These are phyloP conservation scores for Sanghuangporus baumii DNA, from an alignment of 1,284 basidiomycete genomes.

Conservation along the genomic window DNA sequence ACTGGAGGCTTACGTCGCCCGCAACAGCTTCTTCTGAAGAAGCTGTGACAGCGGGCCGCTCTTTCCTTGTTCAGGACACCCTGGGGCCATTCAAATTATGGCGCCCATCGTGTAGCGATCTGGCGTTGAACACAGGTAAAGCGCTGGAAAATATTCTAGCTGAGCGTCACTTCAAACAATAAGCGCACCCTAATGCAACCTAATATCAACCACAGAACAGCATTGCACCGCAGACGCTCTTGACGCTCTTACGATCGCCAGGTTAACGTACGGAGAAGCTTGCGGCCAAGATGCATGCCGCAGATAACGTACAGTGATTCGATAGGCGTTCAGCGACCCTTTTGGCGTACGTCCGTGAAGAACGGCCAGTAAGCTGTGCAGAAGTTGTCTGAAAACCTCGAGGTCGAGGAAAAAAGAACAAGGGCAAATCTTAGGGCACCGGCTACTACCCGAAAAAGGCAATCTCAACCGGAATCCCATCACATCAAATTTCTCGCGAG, in stretches of 20 bases:
- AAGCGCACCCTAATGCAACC: not conserved
- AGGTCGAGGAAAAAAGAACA: constrained; percentile 3
- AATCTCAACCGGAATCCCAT: not conserved
- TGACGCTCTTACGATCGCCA: not conserved
- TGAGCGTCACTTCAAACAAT: not conserved
- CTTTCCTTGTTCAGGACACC: not conserved
- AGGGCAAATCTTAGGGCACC: not conserved
- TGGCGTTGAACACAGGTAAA: not conserved
- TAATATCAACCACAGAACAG: not conserved
- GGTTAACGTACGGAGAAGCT: not conserved
- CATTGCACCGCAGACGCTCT: not conserved
- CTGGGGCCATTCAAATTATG: not conserved
- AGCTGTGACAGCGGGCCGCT: not conserved
- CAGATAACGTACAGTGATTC: not conserved
- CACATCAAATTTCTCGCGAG: not conserved
- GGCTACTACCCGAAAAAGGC: not conserved
- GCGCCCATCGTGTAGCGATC: not conserved
- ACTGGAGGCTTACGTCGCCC: not conserved
- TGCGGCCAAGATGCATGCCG: not conserved
- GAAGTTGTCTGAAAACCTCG: constrained; percentile 6
- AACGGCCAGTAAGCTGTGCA: constrained; percentile 6
- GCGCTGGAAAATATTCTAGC: not conserved
- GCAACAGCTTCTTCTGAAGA: not conserved
- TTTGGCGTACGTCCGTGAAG: constrained; percentile 4
- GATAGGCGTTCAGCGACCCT: not conserved